Conservation (phyloP, 2,329 filamentous ascomycete species). For the Colletotrichum nymphaeae region DNA sequence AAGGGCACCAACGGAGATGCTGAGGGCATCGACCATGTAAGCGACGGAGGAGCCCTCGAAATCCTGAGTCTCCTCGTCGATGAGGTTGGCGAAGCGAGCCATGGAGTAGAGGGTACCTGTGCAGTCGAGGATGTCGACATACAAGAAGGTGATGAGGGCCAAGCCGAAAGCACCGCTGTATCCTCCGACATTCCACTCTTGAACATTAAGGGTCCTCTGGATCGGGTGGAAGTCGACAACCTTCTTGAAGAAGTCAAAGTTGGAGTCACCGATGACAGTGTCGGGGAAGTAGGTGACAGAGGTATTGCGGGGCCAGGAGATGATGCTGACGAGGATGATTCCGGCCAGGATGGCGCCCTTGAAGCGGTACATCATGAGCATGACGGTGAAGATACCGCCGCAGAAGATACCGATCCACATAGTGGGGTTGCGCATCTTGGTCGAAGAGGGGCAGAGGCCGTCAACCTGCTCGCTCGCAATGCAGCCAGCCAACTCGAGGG, state of each 20-base stretch:
- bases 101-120: conserved; percentile 91
- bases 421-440: conserved; percentile 85
- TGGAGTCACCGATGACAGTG: conserved; percentile 72
- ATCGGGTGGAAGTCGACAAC: conserved; percentile 89
- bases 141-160: conserved; percentile 88
- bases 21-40: conserved; percentile 84
- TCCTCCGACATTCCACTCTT: conserved; percentile 77
- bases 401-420: conserved; percentile 93
- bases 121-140: conserved; percentile 89
- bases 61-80: conserved; percentile 85
- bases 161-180: conserved; percentile 83
- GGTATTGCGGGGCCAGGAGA: conserved; percentile 86
- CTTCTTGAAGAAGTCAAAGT: conserved; percentile 88
- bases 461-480: conserved; percentile 41
- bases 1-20: conserved; percentile 82
- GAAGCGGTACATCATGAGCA: conserved; percentile 87
- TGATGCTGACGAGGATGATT: conserved; percentile 85
- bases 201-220: conserved; percentile 73
- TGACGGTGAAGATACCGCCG: conserved; percentile 81
- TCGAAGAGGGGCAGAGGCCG: conserved; percentile 69
- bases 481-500: conserved; percentile 82
- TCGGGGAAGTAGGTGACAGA: conserved; percentile 85
- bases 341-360: conserved; percentile 89
- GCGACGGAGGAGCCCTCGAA: conserved; percentile 88
- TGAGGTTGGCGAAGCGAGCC: conserved; percentile 84